Base-by-base conservation (phyloP, 2,329 filamentous ascomycete species). In the Cytospora schulzeri region DNA sequence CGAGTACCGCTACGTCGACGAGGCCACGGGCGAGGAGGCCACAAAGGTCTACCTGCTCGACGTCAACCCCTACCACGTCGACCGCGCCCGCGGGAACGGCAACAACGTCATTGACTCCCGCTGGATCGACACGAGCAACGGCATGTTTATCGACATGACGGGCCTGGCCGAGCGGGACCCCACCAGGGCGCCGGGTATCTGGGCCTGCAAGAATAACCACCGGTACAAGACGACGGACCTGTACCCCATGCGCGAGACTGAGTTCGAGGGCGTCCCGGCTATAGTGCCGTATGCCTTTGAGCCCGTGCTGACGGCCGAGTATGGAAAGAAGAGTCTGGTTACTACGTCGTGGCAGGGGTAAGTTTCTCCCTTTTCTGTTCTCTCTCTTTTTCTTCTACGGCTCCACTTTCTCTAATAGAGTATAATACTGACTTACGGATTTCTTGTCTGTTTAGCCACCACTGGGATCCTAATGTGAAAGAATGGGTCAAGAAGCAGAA, bases 71-170 rank as follows among this genome's bases (percentile, higher is more conserved):
- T 86, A 88, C 78, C 83, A 87, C 70, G 79, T 79, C 64, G 83
- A 89, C 62, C 79, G 88, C 2, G 80, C 81, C 29, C 81, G 85
- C 26, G 88, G 88, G 52, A 83, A 90, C 70, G 91, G 91, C 22
- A 78, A 82, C 72, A 96, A 96, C 73, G 84, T 95, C 63, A 95
- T 95, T 71, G 92, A 95, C 76, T 91, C 88, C 28, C 84, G 92
- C 54, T 96, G 91, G 90, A 91, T 95, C 72, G 91, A 95, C 75
- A 83, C 83, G 65, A 76, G 79, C 62, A 95, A 88, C 70, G 91
- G 91, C 56, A 82, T 94, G 71, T 96, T 91, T 75, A 88, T 95
- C 74, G 91, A 95, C 75, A 92, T 96, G 71, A 95, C 92, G 0
- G 91, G 86, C 15, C 77, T 95, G 41, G 85, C 85, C 58, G 89